Base-by-base conservation (phyloP, 352 stramenopile species). In the Phytopythium boreale region DNA sequence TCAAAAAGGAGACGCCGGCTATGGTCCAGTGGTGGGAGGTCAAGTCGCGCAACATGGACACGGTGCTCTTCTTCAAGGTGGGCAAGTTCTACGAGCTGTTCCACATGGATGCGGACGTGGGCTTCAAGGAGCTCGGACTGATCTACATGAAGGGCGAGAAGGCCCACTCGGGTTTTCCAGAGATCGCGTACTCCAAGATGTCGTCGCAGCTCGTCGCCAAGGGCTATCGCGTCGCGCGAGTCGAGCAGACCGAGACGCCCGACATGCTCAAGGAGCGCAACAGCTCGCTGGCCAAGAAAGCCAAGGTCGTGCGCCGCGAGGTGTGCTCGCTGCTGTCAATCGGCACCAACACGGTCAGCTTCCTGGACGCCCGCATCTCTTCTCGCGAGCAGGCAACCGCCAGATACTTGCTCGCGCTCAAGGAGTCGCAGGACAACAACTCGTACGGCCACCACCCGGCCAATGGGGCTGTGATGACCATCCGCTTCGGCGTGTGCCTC, bases 211-310 rank as follows among this genome's bases (percentile, higher is more conserved):
- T 99, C 39, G 95, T 99, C 12, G 79, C 83, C 7, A 97, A 96
- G 61, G 97, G 97, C 17, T 99, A 99, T 69, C 94, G 97, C 31
- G 97, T 99, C 36, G 97, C 97, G 19, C 93, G 98, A 41, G 96
- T 99, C 10, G 98, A 99, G 82, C 98, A 99, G 76, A 99, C 97
- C 0, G 98, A 99, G 83, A 99, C 97, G 0, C 97, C 98, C 10
- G 97, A 99, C 22, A 93, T 94, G 84, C 75, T 99, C 51, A 98
- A 98, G 70, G 76, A 92, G 46, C 88, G 97, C 11, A 99, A 99
- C 63, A 82, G 73, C 20, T 80, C 69, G 20, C 78, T 77, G 11
- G 63, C 71, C 14, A 88, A 79, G 47, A 96, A 96, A 65, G 76
- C 75, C 43, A 96, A 97, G 67, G 89, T 97, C 51, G 93, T 98